Evolutionary conservation across 306 rosid genomes (phyloP).

Genomic region (Sechiopsis laciniata): DNA sequence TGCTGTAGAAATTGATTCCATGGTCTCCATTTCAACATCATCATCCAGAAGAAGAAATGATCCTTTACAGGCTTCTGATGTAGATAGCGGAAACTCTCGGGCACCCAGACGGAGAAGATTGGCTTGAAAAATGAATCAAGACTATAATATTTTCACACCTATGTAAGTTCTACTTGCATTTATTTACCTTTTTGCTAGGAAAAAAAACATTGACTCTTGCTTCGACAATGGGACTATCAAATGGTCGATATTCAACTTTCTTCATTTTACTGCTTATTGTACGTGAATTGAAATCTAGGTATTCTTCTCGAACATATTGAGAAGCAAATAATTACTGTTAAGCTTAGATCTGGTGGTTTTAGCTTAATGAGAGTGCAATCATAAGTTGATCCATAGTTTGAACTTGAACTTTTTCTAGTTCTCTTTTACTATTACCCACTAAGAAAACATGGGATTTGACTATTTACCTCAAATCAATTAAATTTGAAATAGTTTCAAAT

Average conservation of each 20-base stretch:
- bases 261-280: conserved; percentile 13
- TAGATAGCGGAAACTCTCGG: conserved; percentile 90
- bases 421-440: conserved; percentile 2
- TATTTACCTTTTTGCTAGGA: conserved; percentile 10
- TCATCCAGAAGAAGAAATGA: conserved; percentile 84
- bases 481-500: not conserved
- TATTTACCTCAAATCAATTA: not conserved
- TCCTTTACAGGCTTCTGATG: conserved; percentile 66
- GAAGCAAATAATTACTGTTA: conserved; percentile 14
- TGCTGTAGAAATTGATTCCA: conserved; percentile 80
- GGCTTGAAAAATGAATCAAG: conserved; percentile 35
- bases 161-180: conserved; percentile 17
- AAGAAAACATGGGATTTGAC: conserved; percentile 11
- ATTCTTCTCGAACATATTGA: conserved; percentile 15
- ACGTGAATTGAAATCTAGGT: conserved; percentile 14
- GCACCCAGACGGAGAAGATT: conserved; percentile 77
- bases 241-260: conserved; percentile 12
- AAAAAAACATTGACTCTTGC: conserved; percentile 5
- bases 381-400: not conserved
- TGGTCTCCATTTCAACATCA: conserved; percentile 83
- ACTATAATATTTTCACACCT: conserved; percentile 13
- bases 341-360: not conserved
- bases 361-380: conserved; percentile 7
- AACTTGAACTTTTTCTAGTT: conserved; percentile 1
- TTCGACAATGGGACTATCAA: not conserved